Conservation (phyloP, 306 rosid genomes). For the Lathyrus aphaca region DNA sequence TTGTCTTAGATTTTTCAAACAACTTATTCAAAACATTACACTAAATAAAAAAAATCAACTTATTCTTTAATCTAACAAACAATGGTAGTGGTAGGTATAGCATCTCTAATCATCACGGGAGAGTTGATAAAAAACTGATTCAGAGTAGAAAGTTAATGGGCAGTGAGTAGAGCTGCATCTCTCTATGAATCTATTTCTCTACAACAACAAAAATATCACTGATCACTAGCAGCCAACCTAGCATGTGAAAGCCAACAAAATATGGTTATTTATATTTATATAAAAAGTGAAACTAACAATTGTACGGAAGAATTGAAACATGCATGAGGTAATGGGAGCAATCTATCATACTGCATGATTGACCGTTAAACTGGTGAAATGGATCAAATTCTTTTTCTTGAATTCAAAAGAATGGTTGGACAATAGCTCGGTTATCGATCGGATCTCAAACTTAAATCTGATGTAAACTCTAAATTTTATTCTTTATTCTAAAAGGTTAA, state of each 20-base stretch:
- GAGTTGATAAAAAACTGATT: conserved; percentile 3
- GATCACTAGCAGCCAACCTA: conserved; percentile 43
- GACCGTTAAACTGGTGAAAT: conserved; percentile 6
- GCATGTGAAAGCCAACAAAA: conserved; percentile 40
- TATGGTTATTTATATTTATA: not conserved
- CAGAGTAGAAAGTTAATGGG: conserved; percentile 24
- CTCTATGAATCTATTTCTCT: conserved; percentile 11
- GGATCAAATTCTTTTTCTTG: not conserved
- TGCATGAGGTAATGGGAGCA: conserved; percentile 24
- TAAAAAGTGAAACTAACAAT: not conserved
- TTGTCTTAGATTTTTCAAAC: no score
- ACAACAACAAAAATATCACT: conserved; percentile 39
- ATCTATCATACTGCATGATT: conserved; percentile 8
- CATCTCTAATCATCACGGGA: conserved; percentile 32
- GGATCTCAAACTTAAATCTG: no score
- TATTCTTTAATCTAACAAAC: no score
- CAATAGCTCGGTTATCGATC: no score
- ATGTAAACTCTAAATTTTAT: no score
- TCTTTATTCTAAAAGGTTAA: no score
- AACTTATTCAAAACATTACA: no score
- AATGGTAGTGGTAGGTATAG: not conserved
- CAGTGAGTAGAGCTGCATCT: conserved; percentile 31
- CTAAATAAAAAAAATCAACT: no score
- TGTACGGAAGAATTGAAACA: conserved; percentile 32
- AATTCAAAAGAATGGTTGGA: not conserved